These are phyloP conservation scores for Erythrobasidium yunnanense DNA, from an alignment of 768 basidiomycete species.

Conservation along the genomic window DNA sequence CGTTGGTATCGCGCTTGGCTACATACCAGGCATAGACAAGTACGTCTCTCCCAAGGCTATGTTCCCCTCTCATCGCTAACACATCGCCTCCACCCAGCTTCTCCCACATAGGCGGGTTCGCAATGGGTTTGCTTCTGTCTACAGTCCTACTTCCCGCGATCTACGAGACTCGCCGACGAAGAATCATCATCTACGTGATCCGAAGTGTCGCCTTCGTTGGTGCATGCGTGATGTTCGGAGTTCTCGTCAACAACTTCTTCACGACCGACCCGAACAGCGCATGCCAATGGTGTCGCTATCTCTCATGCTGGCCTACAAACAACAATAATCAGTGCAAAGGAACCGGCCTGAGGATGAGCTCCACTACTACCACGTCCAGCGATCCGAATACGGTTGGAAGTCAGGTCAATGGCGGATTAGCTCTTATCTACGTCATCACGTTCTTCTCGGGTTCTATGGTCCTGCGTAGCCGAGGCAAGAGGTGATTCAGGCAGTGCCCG, in stretches of 20 bases:
- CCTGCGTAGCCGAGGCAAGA: background rate
- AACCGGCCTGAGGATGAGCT: slow-evolving; percentile 12
- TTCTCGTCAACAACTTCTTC: slow-evolving; percentile 80
- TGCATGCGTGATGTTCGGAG: slow-evolving; percentile 65
- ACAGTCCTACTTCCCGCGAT: slow-evolving; percentile 82
- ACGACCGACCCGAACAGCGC: slow-evolving; percentile 74
- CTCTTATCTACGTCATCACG: background rate
- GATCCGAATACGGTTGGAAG: background rate
- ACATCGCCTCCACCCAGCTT: no score
- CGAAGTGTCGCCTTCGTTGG: slow-evolving; percentile 64
- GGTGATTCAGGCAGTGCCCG: no score
- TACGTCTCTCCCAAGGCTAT: no score
- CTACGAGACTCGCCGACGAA: slow-evolving; percentile 59
- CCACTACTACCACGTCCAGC: slow-evolving; percentile 9
- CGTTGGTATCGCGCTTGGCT: slow-evolving; percentile 61
- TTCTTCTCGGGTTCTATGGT: background rate
- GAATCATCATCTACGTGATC: slow-evolving; percentile 58
- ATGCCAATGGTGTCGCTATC: slow-evolving; percentile 44
- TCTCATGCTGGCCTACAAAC: slow-evolving; percentile 75
- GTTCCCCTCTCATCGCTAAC: no score
- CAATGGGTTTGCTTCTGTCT: slow-evolving; percentile 55
- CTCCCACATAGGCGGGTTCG: slow-evolving; percentile 79
- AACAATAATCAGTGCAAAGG: slow-evolving; percentile 38
- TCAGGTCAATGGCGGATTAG: background rate
- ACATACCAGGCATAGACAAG: slow-evolving; percentile 65